Evolutionary conservation across 2,329 filamentous ascomycete species (phyloP).

Genomic region (Colletotrichum sp.): DNA sequence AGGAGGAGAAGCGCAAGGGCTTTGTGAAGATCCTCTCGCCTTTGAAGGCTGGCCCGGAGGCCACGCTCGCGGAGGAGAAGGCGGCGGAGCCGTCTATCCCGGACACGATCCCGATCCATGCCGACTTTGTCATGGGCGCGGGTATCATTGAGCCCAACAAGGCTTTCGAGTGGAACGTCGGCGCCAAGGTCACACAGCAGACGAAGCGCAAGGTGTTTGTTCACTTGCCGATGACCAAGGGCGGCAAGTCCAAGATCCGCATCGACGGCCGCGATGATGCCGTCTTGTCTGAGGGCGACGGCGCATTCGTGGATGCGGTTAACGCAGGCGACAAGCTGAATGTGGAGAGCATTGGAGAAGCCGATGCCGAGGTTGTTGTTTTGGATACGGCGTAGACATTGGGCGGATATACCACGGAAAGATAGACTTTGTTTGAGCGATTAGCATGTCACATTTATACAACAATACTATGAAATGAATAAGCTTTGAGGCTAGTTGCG

Average conservation of each 20-base stretch:
- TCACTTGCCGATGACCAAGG: conserved; percentile 81
- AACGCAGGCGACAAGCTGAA: conserved; percentile 66
- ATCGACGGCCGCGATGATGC: conserved; percentile 69
- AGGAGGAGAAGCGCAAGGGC: conserved; percentile 71
- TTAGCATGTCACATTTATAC: neutral
- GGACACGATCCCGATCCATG: conserved; percentile 81
- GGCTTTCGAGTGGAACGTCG: conserved; percentile 74
- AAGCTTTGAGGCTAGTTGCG: neutral
- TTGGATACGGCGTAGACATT: conserved; percentile 61
- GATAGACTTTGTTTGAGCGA: neutral
- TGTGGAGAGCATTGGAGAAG: conserved; percentile 71
- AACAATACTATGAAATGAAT: neutral
- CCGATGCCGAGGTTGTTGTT: conserved; percentile 71
- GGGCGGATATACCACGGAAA: neutral
- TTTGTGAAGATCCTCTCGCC: conserved; percentile 81
- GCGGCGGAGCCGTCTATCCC: conserved; percentile 64
- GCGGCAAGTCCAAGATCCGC: conserved; percentile 73
- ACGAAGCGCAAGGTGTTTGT: conserved; percentile 76
- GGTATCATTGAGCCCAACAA: conserved; percentile 70
- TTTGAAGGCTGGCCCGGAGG: conserved; percentile 68
- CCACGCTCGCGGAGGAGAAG: conserved; percentile 65
- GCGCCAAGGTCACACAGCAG: conserved; percentile 56
- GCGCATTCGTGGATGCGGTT: conserved; percentile 73
- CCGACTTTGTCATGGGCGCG: conserved; percentile 83
- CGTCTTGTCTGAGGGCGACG: conserved; percentile 77